Evolutionary conservation across 2,329 filamentous ascomycete species (phyloP).

Genomic region (Fusarium dlaminii): DNA sequence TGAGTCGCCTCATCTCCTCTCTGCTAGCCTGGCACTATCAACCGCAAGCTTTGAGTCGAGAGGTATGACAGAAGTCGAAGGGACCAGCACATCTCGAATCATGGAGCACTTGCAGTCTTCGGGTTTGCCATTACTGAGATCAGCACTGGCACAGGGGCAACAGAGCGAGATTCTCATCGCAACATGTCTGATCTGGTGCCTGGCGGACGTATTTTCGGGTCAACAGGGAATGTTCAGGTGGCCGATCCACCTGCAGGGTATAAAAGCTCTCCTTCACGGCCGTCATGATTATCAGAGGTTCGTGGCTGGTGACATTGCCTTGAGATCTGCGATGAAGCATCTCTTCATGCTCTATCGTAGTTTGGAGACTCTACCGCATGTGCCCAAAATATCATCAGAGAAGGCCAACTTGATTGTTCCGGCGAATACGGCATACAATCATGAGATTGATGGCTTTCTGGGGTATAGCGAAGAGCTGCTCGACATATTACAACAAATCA

Average conservation of each 20-base stretch:
- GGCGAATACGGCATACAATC: fast-evolving
- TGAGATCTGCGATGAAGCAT: slow-evolving; percentile 38
- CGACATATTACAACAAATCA: slow-evolving; percentile 39
- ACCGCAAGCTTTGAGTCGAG: slow-evolving; percentile 41
- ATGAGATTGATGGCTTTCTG: slow-evolving; percentile 43
- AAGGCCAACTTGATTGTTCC: not conserved
- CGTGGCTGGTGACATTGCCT: not conserved
- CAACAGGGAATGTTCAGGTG: slow-evolving; percentile 36
- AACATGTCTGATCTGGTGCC: slow-evolving; percentile 45
- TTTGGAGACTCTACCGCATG: slow-evolving; percentile 40
- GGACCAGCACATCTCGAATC: slow-evolving; percentile 25
- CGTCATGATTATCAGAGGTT: slow-evolving; percentile 1
- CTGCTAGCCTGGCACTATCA: slow-evolving; percentile 41
- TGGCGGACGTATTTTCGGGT: slow-evolving; percentile 41
- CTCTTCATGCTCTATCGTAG: slow-evolving; percentile 44
- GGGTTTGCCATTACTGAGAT: slow-evolving; percentile 35
- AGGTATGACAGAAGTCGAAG: slow-evolving; percentile 35
- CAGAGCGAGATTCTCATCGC: slow-evolving; percentile 39
- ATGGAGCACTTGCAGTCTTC: slow-evolving; percentile 41
- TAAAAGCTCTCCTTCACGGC: slow-evolving; percentile 35
- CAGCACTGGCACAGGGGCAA: slow-evolving; percentile 31
- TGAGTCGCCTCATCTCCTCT: slow-evolving; percentile 41
- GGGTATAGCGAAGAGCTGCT: slow-evolving; percentile 44
- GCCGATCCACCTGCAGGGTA: slow-evolving; percentile 40
- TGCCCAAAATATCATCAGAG: slow-evolving; percentile 7